Evolutionary conservation across 495 filamentous ascomycete species (phyloP).

Genomic region (Neurospora tetraspora): DNA sequence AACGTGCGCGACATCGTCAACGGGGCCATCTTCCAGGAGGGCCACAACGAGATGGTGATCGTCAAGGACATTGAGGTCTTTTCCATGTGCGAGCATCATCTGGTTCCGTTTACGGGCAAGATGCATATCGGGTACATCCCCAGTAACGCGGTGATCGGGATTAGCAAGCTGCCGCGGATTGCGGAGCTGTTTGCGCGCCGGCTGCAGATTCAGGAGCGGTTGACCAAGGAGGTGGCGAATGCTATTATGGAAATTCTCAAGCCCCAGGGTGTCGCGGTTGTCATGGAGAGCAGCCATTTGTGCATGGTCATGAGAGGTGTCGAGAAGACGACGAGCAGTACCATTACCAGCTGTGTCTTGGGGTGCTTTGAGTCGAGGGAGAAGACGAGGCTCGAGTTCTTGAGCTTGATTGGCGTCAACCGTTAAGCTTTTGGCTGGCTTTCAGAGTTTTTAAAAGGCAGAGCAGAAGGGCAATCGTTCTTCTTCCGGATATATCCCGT

Average conservation of each 20-base stretch:
- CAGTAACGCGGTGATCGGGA: slow-evolving; percentile 72
- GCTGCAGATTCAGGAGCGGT: slow-evolving; percentile 87
- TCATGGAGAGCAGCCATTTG: slow-evolving; percentile 96
- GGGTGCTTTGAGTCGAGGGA: slow-evolving; percentile 87
- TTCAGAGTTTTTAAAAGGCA: slow-evolving; percentile 1
- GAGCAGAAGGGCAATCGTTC: slow-evolving; percentile 2
- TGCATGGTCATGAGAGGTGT: slow-evolving; percentile 98
- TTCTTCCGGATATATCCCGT: neutral
- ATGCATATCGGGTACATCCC: slow-evolving; percentile 99
- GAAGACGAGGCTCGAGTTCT: slow-evolving; percentile 90
- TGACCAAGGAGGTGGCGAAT: slow-evolving; percentile 93
- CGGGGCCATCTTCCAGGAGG: slow-evolving; percentile 90
- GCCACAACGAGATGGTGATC: slow-evolving; percentile 94
- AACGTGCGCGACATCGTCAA: slow-evolving; percentile 91
- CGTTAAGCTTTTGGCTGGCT: slow-evolving; percentile 4
- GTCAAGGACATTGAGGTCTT: slow-evolving; percentile 97
- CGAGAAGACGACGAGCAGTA: slow-evolving; percentile 75
- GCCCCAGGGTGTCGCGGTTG: slow-evolving; percentile 90
- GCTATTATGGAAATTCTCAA: slow-evolving; percentile 86
- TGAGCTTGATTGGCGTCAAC: slow-evolving; percentile 63
- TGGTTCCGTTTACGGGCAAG: slow-evolving; percentile 95
- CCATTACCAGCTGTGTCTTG: slow-evolving; percentile 92
- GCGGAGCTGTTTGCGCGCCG: slow-evolving; percentile 94
- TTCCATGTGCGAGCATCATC: slow-evolving; percentile 92
- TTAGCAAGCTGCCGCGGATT: slow-evolving; percentile 90